phyloP scores from a whole-genome alignment of 805 yeast species.

The Limtongozyma cylindracea region DNA sequence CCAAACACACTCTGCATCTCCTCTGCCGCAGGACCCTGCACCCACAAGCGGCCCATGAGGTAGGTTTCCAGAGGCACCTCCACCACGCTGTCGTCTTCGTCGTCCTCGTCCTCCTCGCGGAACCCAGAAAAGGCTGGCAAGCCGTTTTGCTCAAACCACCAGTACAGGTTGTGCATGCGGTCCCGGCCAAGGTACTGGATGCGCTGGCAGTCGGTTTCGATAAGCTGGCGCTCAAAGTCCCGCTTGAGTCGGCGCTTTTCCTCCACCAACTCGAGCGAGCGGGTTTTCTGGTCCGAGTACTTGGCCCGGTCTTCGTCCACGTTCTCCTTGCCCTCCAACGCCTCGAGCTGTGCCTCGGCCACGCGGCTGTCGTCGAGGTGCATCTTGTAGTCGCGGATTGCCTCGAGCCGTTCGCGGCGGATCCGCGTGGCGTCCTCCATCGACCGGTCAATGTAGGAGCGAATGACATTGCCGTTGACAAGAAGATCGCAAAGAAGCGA shows the following conservation, averaged over 20 bases:
- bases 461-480: slow-evolving; percentile 27
- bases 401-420: slow-evolving; percentile 43
- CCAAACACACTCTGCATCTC: too few relatives aligned
- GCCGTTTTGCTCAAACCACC: slow-evolving; percentile 90
- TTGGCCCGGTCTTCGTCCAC: slow-evolving; percentile 13
- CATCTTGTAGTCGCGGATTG: slow-evolving; percentile 29
- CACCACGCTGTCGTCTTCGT: slow-evolving; percentile 16
- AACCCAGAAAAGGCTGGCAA: slow-evolving; percentile 23
- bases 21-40: slow-evolving; percentile 50
- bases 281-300: slow-evolving; percentile 15
- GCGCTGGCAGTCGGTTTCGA: slow-evolving; percentile 56
- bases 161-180: slow-evolving; percentile 62
- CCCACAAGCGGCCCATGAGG: slow-evolving; percentile 67
- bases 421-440: slow-evolving; percentile 35
- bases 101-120: slow-evolving; percentile 12
- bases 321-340: slow-evolving; percentile 14
- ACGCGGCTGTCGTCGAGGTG: slow-evolving; percentile 26
- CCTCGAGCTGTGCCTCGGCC: slow-evolving; percentile 7
- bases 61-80: slow-evolving; percentile 28
- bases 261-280: slow-evolving; percentile 19
- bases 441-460: slow-evolving; percentile 40
- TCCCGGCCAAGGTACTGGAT: slow-evolving; percentile 61
- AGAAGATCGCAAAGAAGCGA: slow-evolving; percentile 39
- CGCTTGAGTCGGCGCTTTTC: slow-evolving; percentile 15
- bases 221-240: slow-evolving; percentile 21